A percentile compares a stretch with the other conserved stretches of the same genome.
Evolutionary conservation across 805 yeast species (phyloP).

Genomic region (Wickerhamomyces alni): DNA sequence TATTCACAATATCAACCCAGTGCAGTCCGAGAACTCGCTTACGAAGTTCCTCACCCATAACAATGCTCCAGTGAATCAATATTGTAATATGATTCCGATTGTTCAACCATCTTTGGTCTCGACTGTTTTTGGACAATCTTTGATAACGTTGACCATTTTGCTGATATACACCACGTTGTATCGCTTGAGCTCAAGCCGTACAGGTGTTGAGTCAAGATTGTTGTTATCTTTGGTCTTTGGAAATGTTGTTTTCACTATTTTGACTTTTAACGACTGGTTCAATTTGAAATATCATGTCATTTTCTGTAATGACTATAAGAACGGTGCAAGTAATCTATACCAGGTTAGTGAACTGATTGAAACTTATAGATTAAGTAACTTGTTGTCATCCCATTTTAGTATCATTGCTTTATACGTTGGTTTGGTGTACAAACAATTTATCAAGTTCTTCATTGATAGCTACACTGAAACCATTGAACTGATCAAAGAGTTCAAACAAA

Average conservation of each 20-base stretch:
- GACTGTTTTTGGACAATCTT: constrained; percentile 20
- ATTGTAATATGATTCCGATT: constrained; percentile 18
- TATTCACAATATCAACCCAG: constrained; percentile 6
- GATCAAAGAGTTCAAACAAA: too few relatives aligned
- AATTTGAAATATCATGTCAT: constrained; percentile 17
- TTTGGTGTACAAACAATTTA: constrained; percentile 16
- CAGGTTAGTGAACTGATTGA: constrained; percentile 20
- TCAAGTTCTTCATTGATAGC: constrained; percentile 5
- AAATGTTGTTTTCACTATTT: constrained; percentile 7
- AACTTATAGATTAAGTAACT: constrained; percentile 10
- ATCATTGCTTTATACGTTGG: constrained; percentile 4
- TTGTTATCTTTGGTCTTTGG: constrained; percentile 18
- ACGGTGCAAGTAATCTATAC: constrained; percentile 19
- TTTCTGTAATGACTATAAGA: constrained; percentile 24
- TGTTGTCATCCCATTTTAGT: constrained; percentile 1
- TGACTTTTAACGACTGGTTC: constrained; percentile 22
- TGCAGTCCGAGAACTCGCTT: constrained; percentile 5
- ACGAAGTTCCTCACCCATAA: constrained; percentile 17
- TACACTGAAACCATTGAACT: constrained; percentile 2
- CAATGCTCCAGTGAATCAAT: constrained; percentile 22
- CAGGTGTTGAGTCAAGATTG: constrained; percentile 20
- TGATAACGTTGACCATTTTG: constrained; percentile 10
- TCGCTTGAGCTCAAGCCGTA: not conserved
- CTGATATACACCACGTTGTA: constrained; percentile 10
- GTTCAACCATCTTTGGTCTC: constrained; percentile 20